Percentiles rank a stretch among this genome's conserved stretches.
Conservation (phyloP, 345 rosid species). For the Physaria fendleri region DNA sequence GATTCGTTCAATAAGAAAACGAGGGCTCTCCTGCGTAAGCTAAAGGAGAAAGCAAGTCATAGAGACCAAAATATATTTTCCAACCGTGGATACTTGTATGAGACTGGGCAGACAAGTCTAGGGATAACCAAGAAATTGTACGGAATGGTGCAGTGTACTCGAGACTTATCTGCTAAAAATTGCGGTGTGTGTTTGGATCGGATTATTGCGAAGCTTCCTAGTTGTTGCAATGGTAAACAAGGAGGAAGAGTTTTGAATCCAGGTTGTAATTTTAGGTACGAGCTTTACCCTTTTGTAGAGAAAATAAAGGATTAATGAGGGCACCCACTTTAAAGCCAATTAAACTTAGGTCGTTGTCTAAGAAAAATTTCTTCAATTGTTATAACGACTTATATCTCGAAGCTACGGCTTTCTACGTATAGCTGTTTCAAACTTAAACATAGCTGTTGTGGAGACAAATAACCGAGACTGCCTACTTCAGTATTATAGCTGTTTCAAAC, state of each 20-base stretch:
- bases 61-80: background rate
- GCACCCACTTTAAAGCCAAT: too few relatives aligned
- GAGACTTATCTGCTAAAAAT: background rate
- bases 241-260: conserved; percentile 43
- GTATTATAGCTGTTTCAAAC: too few relatives aligned
- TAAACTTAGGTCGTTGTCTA: too few relatives aligned
- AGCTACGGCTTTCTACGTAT: too few relatives aligned
- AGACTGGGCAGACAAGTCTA: background rate
- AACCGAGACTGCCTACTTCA: too few relatives aligned
- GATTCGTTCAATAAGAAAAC: conserved; percentile 20
- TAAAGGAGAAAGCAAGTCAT: background rate
- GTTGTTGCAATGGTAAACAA: conserved; percentile 32
- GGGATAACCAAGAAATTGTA: conserved; percentile 23
- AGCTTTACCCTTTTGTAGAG: too few relatives aligned
- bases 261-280: conserved; percentile 46
- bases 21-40: background rate
- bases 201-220: background rate
- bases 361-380: too few relatives aligned
- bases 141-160: conserved; percentile 39
- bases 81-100: background rate
- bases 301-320: too few relatives aligned
- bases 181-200: background rate
- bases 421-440: too few relatives aligned
- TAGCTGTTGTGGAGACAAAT: too few relatives aligned
- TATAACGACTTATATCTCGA: too few relatives aligned